Evolutionary conservation across 768 basidiomycete species (phyloP), one percentile per base, ranked within the genome.

Genomic region (Collybiopsis luxurians): DNA sequence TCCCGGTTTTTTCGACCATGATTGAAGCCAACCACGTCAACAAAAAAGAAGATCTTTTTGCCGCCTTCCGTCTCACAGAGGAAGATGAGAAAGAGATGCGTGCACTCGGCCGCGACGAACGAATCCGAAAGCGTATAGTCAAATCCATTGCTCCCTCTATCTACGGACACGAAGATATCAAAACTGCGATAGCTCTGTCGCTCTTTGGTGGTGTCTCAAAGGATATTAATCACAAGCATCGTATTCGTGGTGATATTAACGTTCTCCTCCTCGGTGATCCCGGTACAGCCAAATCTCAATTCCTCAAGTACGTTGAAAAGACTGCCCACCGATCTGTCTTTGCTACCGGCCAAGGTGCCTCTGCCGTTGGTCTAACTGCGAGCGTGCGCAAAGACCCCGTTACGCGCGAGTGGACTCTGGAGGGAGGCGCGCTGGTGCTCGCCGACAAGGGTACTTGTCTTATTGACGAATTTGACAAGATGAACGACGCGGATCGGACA

Each of bases 381-480:
- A 96, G 94, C 60, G 97, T 99, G n/a, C 87, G 97, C 53, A 98
- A 97, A 72, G 97, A 99, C 67, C 95, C 97, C 0, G 83, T 98
- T 56, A 98, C 97, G 11, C 83, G 89, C 19, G 97, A 98, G 73
- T 99, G 97, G 97, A 98, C 97, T 2, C 81, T 99, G 26, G 97
- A 99, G 72, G 97, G 97, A 13, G 97, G 97, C 9, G 97, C 97
- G 2, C 79, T 99, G 10, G 97, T 99, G n/a, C 79, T 99, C 19
- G 97, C 97, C 2, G 97, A 99, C 74, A 97, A 96, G 73, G 97
- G 97, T 12, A 92, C 90, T 26, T 98, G 97, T 67, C 77, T 98
- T 36, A 99, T 99, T 63, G 97, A 99, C 73, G 97, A 98, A 71
- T 98, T 99, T 70, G 97, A 99, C 78, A 99, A 99, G 79, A 99